Evolutionary conservation across 2,329 filamentous ascomycete genomes (phyloP).

Genomic region (Microsporum audouinii): DNA sequence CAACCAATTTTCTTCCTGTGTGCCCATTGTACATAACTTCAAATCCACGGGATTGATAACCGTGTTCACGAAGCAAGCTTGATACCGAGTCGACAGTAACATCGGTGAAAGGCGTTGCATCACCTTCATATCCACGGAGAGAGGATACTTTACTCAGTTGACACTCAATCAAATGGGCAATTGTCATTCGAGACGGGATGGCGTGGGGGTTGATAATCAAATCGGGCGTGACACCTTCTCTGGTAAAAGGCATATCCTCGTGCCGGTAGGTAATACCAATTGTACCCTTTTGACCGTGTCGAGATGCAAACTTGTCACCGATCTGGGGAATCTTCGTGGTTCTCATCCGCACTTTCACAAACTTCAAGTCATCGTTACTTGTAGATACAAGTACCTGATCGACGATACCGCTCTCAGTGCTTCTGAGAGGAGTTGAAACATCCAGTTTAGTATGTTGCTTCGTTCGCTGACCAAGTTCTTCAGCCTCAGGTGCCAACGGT

Average conservation of each 20-base stretch:
- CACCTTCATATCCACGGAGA: slow-evolving; percentile 86
- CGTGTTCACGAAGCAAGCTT: slow-evolving; percentile 69
- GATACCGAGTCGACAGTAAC: slow-evolving; percentile 94
- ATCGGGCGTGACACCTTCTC: slow-evolving; percentile 83
- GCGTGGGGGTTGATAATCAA: slow-evolving; percentile 99
- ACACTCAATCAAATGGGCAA: slow-evolving; percentile 99
- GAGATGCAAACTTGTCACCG: slow-evolving; percentile 97
- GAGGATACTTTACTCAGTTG: slow-evolving; percentile 91
- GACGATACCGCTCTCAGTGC: slow-evolving; percentile 92
- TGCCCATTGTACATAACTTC: slow-evolving; percentile 99
- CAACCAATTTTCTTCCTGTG: slow-evolving; percentile 83
- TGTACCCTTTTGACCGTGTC: slow-evolving; percentile 97
- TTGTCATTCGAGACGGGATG: slow-evolving; percentile 99
- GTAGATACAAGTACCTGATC: slow-evolving; percentile 90
- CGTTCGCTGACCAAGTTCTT: slow-evolving; percentile 86
- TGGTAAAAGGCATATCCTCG: slow-evolving; percentile 97
- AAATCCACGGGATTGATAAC: slow-evolving; percentile 93
- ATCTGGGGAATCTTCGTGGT: slow-evolving; percentile 98
- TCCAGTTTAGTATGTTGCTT: slow-evolving; percentile 87
- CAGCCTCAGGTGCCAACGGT: slow-evolving; percentile 80
- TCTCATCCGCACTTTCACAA: slow-evolving; percentile 93
- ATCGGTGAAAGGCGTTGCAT: slow-evolving; percentile 95
- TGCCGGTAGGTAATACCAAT: slow-evolving; percentile 97
- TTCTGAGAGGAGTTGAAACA: slow-evolving; percentile 85
- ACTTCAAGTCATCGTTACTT: slow-evolving; percentile 84